These are phyloP conservation scores for Eutrema salsugineum DNA, from an alignment of 441 rosid species.

Conservation along the genomic window DNA sequence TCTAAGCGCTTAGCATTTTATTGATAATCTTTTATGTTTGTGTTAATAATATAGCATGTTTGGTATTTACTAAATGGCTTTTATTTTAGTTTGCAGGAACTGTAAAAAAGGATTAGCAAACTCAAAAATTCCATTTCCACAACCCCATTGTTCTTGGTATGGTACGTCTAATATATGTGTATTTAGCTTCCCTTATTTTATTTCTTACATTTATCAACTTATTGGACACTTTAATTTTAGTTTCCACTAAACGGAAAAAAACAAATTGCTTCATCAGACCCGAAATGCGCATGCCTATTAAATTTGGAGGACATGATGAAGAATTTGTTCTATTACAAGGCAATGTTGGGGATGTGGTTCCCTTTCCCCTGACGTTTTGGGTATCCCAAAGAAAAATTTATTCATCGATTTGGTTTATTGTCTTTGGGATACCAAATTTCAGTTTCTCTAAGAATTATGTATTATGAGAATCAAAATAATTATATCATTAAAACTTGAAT, in stretches of 20 bases:
- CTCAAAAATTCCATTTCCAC: not conserved
- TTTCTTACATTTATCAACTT: not conserved
- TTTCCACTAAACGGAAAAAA: not conserved
- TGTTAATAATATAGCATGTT: not conserved
- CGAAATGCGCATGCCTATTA: not conserved
- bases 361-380: not conserved
- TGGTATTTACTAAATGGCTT: not conserved
- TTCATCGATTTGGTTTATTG: not conserved
- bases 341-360: not conserved
- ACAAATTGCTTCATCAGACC: not conserved
- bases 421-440: not conserved
- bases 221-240: not conserved
- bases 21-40: not conserved
- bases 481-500: not conserved
- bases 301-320: not conserved
- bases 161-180: conserved; percentile 7
- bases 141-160: not conserved
- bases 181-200: not conserved
- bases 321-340: not conserved
- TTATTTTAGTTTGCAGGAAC: conserved; percentile 22
- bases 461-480: not conserved
- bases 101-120: not conserved
- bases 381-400: not conserved
- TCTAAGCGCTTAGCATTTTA: not conserved
- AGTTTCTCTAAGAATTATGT: not conserved